phyloP scores from a whole-genome alignment of 768 basidiomycete genomes.

The Leccinum aurantiacum region DNA sequence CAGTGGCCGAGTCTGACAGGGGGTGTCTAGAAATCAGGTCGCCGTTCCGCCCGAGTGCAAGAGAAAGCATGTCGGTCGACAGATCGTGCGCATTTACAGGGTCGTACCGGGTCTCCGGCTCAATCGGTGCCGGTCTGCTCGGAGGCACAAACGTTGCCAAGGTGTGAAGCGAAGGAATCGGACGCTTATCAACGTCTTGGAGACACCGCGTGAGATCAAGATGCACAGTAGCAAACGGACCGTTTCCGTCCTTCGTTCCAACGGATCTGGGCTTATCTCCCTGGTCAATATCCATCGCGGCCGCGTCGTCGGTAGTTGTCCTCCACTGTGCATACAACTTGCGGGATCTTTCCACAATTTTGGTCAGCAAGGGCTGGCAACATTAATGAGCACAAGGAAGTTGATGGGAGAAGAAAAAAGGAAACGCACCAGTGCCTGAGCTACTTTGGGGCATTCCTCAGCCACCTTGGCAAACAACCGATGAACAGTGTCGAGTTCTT shows the following conservation, averaged over 20 bases:
- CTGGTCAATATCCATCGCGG: slow-evolving; percentile 31
- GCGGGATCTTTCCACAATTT: slow-evolving; percentile 52
- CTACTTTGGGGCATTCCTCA: slow-evolving; percentile 57
- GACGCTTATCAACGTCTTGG: slow-evolving; percentile 22
- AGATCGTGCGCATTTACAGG: slow-evolving; percentile 25
- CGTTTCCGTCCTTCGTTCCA: slow-evolving; percentile 1
- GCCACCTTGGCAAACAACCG: slow-evolving; percentile 58
- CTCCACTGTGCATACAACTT: slow-evolving; percentile 44
- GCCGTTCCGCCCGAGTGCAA: slow-evolving; percentile 32
- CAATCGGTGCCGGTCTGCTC: slow-evolving; percentile 12
- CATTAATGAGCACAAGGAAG: slow-evolving; percentile 9
- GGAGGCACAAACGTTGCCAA: slow-evolving; percentile 27
- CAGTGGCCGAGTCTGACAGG: slow-evolving; percentile 18
- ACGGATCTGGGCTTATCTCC: slow-evolving; percentile 1
- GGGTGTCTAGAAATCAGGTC: slow-evolving; percentile 22
- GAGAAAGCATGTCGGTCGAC: slow-evolving; percentile 34
- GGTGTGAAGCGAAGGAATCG: slow-evolving; percentile 21
- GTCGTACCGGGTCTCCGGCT: slow-evolving; percentile 23
- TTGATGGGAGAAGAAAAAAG: background rate
- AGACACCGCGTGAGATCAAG: slow-evolving; percentile 26
- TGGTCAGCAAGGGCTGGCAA: slow-evolving; percentile 54
- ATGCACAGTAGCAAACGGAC: slow-evolving; percentile 26
- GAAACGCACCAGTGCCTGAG: slow-evolving; percentile 53
- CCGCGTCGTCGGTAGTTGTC: slow-evolving; percentile 19
- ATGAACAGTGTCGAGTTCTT: slow-evolving; percentile 58